These are phyloP conservation scores for Aspergillus felis DNA, from an alignment of 2,329 filamentous ascomycete genomes.

Conservation along the genomic window DNA sequence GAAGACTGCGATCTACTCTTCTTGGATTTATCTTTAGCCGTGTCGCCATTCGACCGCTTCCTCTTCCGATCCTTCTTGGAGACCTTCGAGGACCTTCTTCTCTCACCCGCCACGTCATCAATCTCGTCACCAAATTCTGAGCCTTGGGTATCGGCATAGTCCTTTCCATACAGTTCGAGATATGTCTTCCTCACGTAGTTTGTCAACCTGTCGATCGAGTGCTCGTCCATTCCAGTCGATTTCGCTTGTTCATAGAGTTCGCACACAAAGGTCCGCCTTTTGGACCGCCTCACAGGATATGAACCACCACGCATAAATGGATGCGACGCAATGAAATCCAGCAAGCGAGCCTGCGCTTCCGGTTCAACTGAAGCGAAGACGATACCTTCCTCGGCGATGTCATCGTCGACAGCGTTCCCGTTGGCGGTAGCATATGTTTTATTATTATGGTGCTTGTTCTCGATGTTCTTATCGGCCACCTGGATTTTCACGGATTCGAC, in stretches of 20 bases:
- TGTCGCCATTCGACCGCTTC: conserved; percentile 1
- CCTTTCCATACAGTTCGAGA: conserved; percentile 12
- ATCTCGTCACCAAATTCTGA: conserved; percentile 16
- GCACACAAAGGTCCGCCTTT: conserved; percentile 14
- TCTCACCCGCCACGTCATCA: conserved; percentile 1
- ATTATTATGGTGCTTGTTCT: neutral
- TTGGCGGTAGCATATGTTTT: neutral
- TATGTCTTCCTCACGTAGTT: conserved; percentile 21
- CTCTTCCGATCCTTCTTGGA: conserved; percentile 4
- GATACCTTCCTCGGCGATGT: conserved; percentile 9
- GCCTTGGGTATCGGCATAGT: neutral
- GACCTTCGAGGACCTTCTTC: conserved; percentile 1
- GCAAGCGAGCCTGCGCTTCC: conserved; percentile 6
- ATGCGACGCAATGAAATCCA: conserved; percentile 16
- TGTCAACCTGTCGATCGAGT: conserved; percentile 11
- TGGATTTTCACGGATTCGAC: neutral
- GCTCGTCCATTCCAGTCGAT: conserved; percentile 13
- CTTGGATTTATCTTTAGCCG: neutral
- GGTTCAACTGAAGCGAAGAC: conserved; percentile 13
- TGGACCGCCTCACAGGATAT: conserved; percentile 16
- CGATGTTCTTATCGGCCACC: neutral
- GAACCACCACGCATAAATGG: conserved; percentile 13
- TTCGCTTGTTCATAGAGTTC: conserved; percentile 17
- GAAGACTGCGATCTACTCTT: conserved; percentile 1
- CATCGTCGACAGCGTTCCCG: neutral